These are phyloP conservation scores for Panus rudis DNA, from an alignment of 768 basidiomycete species.

Conservation along the genomic window DNA sequence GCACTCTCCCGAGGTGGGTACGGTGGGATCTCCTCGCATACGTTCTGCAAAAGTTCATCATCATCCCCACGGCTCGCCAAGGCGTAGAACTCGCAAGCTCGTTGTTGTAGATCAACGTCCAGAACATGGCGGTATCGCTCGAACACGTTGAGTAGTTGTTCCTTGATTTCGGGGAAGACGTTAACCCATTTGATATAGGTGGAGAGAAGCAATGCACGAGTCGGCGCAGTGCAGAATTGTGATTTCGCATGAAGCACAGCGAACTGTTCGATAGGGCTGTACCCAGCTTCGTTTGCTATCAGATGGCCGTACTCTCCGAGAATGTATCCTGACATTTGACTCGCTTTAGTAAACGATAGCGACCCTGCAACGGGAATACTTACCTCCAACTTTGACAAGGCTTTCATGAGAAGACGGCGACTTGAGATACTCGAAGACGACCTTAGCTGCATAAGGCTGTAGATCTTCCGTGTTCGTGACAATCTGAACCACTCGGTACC, in stretches of 20 bases:
- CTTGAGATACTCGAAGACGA: slow-evolving; percentile 84
- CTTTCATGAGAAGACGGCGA: slow-evolving; percentile 85
- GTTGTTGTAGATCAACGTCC: slow-evolving; percentile 94
- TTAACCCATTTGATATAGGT: slow-evolving; percentile 99
- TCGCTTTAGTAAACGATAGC: too few species aligned
- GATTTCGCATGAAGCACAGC: slow-evolving; percentile 90
- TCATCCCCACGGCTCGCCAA: slow-evolving; percentile 80
- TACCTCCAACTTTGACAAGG: slow-evolving; percentile 93
- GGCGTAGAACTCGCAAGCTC: slow-evolving; percentile 95
- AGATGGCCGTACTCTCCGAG: slow-evolving; percentile 98
- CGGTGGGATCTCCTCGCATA: slow-evolving; percentile 99
- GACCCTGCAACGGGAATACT: slow-evolving; percentile 19
- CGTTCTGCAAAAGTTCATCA: slow-evolving; percentile 86
- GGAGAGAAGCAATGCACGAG: slow-evolving; percentile 86
- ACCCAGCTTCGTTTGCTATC: slow-evolving; percentile 90
- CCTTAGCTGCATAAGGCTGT: slow-evolving; percentile 92
- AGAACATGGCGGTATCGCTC: slow-evolving; percentile 97
- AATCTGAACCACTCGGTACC: slow-evolving; percentile 98
- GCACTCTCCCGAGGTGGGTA: slow-evolving; percentile 95
- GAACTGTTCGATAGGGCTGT: slow-evolving; percentile 93
- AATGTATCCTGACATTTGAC: slow-evolving; percentile 89
- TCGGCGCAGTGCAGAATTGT: slow-evolving; percentile 87
- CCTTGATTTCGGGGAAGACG: slow-evolving; percentile 97
- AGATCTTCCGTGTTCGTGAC: slow-evolving; percentile 98
- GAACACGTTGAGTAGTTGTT: slow-evolving; percentile 88